Base-by-base conservation (phyloP, 2,329 filamentous ascomycete genomes). In the Ilyonectria mors-panacis region DNA sequence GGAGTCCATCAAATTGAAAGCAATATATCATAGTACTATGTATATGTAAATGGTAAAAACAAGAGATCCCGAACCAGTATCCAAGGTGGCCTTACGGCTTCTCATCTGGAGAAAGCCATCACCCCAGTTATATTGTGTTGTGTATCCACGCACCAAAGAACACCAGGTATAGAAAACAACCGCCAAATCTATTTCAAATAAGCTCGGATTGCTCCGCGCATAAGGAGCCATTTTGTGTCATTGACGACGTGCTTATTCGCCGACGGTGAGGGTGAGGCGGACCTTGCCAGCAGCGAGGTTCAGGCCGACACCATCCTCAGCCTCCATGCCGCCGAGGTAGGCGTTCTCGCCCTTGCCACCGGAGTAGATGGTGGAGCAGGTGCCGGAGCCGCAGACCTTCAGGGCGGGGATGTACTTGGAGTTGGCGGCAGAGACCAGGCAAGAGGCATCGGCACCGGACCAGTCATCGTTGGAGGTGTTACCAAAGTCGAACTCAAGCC, bases 371-470 rank as follows among this genome's bases (percentile, higher is more conserved):
- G 72, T 79, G 42, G 83, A 84, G 81, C 85, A 87, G 68, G 77
- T 79, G 47, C 74, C 72, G 68, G 81, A 75, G 61, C 78, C 80
- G 67, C 78, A 80, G 70, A 86, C 80, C 30, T 73, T 74, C 67
- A 85, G 76, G 70, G 78, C 80, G 23, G 77, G 79, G 58, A 82
- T 79, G 19, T 63, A 5, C 15, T 79, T 70, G 63, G 69, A 66
- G 59, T 72, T 68, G 30, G 73, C 67, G 71, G 81, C 79, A 33
- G 85, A 78, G 47, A 86, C 84, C 10, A 88, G 81, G 65, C 81
- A 82, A 5, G 85, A 87, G 68, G 83, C 85, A 63, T 88, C 86
- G 65, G 82, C 84, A 45, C 86, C 86, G 3, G 83, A 86, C 83
- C 83, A 86, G 62, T 75, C 78, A n/a, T 71, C 61, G 82, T 88